phyloP scores from a whole-genome alignment of 1,284 basidiomycete genomes.

The Ustilago vetiveriae region DNA sequence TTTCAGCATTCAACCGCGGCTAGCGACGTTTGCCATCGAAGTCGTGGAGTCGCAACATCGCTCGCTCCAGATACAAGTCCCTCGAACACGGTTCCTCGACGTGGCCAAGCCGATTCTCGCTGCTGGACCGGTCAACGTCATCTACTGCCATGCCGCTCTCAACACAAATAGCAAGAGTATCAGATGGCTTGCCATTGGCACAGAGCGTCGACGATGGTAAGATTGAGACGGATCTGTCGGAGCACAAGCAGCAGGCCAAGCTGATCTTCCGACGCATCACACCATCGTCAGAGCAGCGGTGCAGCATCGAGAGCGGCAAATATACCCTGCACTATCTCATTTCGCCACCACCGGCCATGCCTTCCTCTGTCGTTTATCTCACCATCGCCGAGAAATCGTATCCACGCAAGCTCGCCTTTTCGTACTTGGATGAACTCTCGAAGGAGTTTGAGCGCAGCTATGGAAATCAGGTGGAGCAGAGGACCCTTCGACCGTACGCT shows the following conservation, averaged over 20 bases:
- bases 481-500: conserved; percentile 62
- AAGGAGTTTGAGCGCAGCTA: conserved; percentile 80
- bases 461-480: conserved; percentile 59
- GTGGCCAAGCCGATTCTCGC: too few relatives aligned
- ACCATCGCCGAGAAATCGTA: conserved; percentile 96
- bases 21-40: not conserved
- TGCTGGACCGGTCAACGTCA: too few relatives aligned
- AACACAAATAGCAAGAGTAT: conserved; percentile 64
- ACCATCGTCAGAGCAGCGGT: conserved; percentile 89
- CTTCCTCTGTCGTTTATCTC: conserved; percentile 80
- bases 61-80: too few relatives aligned
- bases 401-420: conserved; percentile 95
- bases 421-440: conserved; percentile 93
- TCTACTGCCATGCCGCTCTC: conserved; percentile 59
- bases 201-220: conserved; percentile 69
- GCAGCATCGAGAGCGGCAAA: conserved; percentile 94
- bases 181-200: conserved; percentile 59
- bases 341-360: conserved; percentile 67
- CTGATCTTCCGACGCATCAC: conserved; percentile 89
- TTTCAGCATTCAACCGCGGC: not conserved
- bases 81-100: too few relatives aligned
- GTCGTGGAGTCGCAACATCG: too few relatives aligned
- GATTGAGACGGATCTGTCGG: conserved; percentile 91
- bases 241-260: conserved; percentile 98
- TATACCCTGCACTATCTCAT: conserved; percentile 98